Evolutionary conservation across 257 asterid species (phyloP).

Genomic region (Scutellaria baicalensis): DNA sequence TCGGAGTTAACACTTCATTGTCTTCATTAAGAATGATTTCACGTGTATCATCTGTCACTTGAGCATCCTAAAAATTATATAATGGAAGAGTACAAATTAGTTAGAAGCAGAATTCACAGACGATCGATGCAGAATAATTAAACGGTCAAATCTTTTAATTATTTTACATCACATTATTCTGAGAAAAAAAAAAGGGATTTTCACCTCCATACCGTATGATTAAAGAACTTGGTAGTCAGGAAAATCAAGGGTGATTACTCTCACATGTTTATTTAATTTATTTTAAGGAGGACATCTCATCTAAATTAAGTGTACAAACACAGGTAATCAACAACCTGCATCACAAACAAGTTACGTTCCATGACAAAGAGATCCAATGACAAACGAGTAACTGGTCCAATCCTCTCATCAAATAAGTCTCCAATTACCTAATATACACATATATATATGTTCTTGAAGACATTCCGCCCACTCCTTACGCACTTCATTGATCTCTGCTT

Average conservation of each 20-base stretch:
- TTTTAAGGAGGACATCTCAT: background rate
- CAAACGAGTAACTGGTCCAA: too few relatives aligned
- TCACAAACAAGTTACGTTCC: too few relatives aligned
- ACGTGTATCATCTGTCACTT: slow-evolving; percentile 3
- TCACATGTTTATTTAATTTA: background rate
- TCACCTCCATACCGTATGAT: background rate
- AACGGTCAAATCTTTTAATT: background rate
- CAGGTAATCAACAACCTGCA: background rate
- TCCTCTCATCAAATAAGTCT: too few relatives aligned
- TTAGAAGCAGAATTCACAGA: background rate
- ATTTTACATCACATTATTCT: background rate
- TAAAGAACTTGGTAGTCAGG: background rate
- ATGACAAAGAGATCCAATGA: too few relatives aligned
- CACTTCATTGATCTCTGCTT: too few relatives aligned
- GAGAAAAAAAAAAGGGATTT: background rate
- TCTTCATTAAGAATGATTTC: slow-evolving; percentile 21
- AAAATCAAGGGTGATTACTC: background rate
- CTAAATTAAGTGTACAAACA: background rate
- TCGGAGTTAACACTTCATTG: slow-evolving; percentile 17
- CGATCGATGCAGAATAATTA: background rate
- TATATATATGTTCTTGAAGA: too few relatives aligned
- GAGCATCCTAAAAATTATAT: slow-evolving; percentile 35
- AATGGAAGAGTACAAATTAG: slow-evolving; percentile 7
- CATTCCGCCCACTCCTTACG: too few relatives aligned
- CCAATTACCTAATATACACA: too few relatives aligned